Base-by-base conservation (phyloP, 2,329 filamentous ascomycete genomes). In the Penicillium crustosum region DNA sequence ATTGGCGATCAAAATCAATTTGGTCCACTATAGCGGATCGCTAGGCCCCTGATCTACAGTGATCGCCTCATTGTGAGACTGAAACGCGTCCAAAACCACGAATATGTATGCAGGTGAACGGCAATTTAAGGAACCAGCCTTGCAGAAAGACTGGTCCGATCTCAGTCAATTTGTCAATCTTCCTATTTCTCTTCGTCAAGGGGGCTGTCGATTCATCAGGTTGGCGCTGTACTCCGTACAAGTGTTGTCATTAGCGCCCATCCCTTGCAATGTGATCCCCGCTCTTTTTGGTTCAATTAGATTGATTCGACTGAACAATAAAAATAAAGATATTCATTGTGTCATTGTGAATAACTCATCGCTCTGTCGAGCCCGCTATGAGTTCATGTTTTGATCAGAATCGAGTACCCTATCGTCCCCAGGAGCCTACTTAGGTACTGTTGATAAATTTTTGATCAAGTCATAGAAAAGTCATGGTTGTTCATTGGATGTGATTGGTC, bases 1-100 rank as follows among this genome's bases (percentile, higher is more conserved):
- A 63, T 67, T 66, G 65, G 63, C 49, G 44, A 39, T 53, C 19
- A 27, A n/a, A 43, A 42, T 33, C 38, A 31, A 31, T n/a, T 29
- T 49, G 60, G 42, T 27, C 63, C 61, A 66, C 64, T 33, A 43
- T 39, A 44, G 51, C 33, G 33, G 36, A 41, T 54, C 12, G 33
- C 47, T 47, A 57, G 50, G 38, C 59, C 59, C 53, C 60, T 63
- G 62, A 63, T 66, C 59, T 61, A 59, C 63, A 57, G 58, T 53
- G 60, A 67, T 67, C 60, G 50, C 15, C 53, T 38, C 13, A 41
- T 33, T 25, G 51, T 57, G 36, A 53, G 15, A 57, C 49, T 53
- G 49, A 42, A 48, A 23, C 29, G 19, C 39, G 25, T 13, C 27
- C 21, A 15, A 41, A 19, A 27, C 29, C 33, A 17, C 33, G n/a